Evolutionary conservation across 192 early-diverging fungal genomes (phyloP), one percentile per base, ranked within the genome.

Genomic region (Phycomyces nitens): DNA sequence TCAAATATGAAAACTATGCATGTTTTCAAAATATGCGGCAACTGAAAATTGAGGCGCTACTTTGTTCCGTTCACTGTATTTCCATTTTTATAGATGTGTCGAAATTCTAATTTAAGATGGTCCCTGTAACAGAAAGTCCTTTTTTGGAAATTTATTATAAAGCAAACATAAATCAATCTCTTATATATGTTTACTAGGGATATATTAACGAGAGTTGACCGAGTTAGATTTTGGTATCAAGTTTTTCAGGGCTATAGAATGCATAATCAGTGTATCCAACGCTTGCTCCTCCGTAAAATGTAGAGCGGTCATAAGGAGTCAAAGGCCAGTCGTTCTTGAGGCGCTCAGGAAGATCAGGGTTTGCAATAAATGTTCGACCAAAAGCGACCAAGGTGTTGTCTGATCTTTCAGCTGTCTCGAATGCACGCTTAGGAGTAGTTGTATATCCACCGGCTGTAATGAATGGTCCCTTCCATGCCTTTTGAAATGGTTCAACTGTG

Each of bases 241-340:
- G n/a, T n/a, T n/a, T n/a, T n/a, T n/a, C 29, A 34, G 29, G 29
- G 29, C 7, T 34, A 23, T 64, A 71, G 26, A 54, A 41, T 14
- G 73, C 71, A 14, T 73, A 74, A 51, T 74, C 70, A n/a, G 57
- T 73, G 56, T 74, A 74, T 29, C 73, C 73, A 26, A 27, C 43
- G 20, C 44, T 5, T 11, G 22, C 70, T 16, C 20, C 22, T 1
- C 23, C 41, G 39, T 72, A 74, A 34, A 74, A 74, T 5, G 64
- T 66, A 40, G 20, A 43, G 39, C 71, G 70, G 43, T 74, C 40
- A 39, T 74, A 74, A 11, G 23, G 26, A 50, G 73, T 74, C 47
- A 74, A 29, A 18, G 56, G 41, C 47, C 38, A 62, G 39, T 53
- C 22, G 16, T 76, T 56, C 15, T 54, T 23, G 26, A 76, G 41